These are phyloP conservation scores for Trametes elegans DNA, from an alignment of 768 basidiomycete species.

Conservation along the genomic window DNA sequence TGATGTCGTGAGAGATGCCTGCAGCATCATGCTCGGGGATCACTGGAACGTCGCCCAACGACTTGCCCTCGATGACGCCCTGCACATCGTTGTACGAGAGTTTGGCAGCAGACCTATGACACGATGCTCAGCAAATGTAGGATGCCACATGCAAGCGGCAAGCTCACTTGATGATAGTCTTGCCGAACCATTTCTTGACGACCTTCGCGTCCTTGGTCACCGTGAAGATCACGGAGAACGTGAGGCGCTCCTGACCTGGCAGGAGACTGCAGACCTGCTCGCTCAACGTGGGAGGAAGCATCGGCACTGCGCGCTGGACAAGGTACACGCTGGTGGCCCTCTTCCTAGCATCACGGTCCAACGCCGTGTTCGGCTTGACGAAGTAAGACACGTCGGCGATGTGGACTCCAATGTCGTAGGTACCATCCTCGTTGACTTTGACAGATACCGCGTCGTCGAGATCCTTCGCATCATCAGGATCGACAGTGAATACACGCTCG, in stretches of 20 bases:
- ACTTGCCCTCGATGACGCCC: conserved; percentile 72
- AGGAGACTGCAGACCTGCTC: conserved; percentile 92
- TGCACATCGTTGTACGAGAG: conserved; percentile 83
- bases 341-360: conserved; percentile 97
- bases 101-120: conserved; percentile 75
- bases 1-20: conserved; percentile 77
- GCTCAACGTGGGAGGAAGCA: conserved; percentile 92
- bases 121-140: background rate
- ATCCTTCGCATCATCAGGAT: conserved; percentile 86
- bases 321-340: conserved; percentile 97
- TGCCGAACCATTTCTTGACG: conserved; percentile 88
- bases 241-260: conserved; percentile 84
- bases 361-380: conserved; percentile 91
- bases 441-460: conserved; percentile 94
- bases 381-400: conserved; percentile 96
- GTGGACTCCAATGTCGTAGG: conserved; percentile 91
- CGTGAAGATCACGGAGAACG: conserved; percentile 89
- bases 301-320: conserved; percentile 92
- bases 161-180: conserved; percentile 82
- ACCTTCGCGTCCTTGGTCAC: conserved; percentile 80
- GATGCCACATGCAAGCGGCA: background rate
- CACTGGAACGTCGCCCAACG: conserved; percentile 51
- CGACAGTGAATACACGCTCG: conserved; percentile 90
- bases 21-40: conserved; percentile 53
- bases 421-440: conserved; percentile 87